Evolutionary conservation across 495 filamentous ascomycete species (phyloP).

Genomic region (Hypoxylon trugodes): DNA sequence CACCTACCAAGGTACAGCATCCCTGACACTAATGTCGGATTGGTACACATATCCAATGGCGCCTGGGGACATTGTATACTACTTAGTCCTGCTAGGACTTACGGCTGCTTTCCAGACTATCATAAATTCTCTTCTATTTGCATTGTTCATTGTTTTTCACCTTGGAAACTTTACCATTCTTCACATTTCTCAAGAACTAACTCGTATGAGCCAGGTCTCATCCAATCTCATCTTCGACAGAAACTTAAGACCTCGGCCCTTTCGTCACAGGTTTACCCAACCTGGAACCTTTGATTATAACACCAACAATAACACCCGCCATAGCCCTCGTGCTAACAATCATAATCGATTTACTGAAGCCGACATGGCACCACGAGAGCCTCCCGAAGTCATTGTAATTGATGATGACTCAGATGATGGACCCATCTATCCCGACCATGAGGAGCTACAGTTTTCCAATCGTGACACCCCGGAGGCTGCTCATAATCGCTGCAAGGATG

Average conservation of each 20-base stretch:
- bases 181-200: not conserved
- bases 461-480: no score
- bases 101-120: not conserved
- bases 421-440: not conserved
- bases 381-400: not conserved
- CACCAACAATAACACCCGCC: no score
- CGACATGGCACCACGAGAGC: not conserved
- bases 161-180: not conserved
- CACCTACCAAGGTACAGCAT: not conserved
- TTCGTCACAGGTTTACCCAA: not conserved
- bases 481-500: constrained; percentile 27
- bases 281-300: not conserved
- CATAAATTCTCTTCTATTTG: not conserved
- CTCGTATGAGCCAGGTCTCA: constrained; percentile 1
- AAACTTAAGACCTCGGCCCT: not conserved
- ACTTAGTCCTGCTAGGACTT: not conserved
- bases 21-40: no score
- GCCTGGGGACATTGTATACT: not conserved
- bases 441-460: not conserved
- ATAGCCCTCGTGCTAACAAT: not conserved
- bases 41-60: not conserved
- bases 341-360: not conserved
- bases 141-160: not conserved
- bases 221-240: not conserved
- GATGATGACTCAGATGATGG: constrained; percentile 3